Base-by-base conservation (phyloP, 1,284 basidiomycete species). In the Coniferiporia sulphurascens region DNA sequence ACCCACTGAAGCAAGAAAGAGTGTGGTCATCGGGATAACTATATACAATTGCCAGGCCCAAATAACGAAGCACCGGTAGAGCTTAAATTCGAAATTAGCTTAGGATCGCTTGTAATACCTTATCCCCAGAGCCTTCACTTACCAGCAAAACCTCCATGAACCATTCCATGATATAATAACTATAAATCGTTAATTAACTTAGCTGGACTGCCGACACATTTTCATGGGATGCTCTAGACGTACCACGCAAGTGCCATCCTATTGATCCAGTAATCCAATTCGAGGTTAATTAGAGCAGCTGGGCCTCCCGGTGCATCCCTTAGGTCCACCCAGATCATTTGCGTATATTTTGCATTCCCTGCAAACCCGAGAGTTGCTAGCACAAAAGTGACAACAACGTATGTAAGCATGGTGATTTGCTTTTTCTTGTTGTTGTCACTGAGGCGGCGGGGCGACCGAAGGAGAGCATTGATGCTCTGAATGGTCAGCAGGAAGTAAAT, bases 251-350 rank as follows among this genome's bases (percentile, higher is more conserved):
- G n/a, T n/a, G n/a, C n/a, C n/a, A n/a, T n/a, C n/a, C n/a, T n/a
- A n/a, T n/a, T n/a, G n/a, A n/a, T n/a, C n/a, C n/a, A n/a, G n/a
- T n/a, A n/a, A n/a, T n/a, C n/a, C n/a, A n/a, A n/a, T n/a, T n/a
- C n/a, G n/a, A n/a, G n/a, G n/a, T n/a, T n/a, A n/a, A n/a, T n/a
- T n/a, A n/a, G n/a, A n/a, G 34, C 48, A 3, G 43, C 38, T 27
- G 72, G 68, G 3, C 67, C 67, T 17, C 61, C 70, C 51, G 19
- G 65, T 17, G 62, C 32, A n/a, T n/a, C n/a, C n/a, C n/a, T n/a
- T n/a, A 70, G 41, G 49, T 72, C 65, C 17, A 73, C 70, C 70
- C 71, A 73, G 48, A 74, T 70, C 65, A 72, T 67, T 52, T 74
- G 63, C 15, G 67, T 73, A 54, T 67, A 72, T 52, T 60, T 65